phyloP scores from a whole-genome alignment of 164 flowering plant species.

The Berberis vulgaris region DNA sequence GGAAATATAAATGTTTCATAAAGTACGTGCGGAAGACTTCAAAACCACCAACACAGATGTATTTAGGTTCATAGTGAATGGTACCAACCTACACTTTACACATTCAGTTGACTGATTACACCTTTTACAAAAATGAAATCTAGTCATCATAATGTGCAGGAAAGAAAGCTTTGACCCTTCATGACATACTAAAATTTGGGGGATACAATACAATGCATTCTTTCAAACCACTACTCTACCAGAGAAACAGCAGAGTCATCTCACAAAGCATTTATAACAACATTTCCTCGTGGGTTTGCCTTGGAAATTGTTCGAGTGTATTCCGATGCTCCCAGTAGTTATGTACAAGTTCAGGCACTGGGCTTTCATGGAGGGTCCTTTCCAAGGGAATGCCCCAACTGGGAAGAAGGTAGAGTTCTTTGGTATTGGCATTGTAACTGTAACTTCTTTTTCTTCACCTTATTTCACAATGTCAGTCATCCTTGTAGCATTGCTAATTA shows the following conservation, averaged over 20 bases:
- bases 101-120: background rate
- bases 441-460: background rate
- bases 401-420: slow-evolving; percentile 52
- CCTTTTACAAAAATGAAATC: background rate
- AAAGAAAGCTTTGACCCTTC: slow-evolving; percentile 21
- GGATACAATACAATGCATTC: slow-evolving; percentile 37
- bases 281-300: slow-evolving; percentile 84
- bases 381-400: slow-evolving; percentile 75
- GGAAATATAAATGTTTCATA: slow-evolving; percentile 84
- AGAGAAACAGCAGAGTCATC: slow-evolving; percentile 24
- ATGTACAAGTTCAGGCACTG: slow-evolving; percentile 86
- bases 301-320: slow-evolving; percentile 79
- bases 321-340: slow-evolving; percentile 67
- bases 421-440: slow-evolving; percentile 45
- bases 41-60: slow-evolving; percentile 36
- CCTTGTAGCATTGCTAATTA: too few relatives aligned
- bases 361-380: slow-evolving; percentile 89
- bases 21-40: slow-evolving; percentile 27
- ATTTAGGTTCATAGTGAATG: slow-evolving; percentile 40
- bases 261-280: slow-evolving; percentile 25
- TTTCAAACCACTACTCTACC: slow-evolving; percentile 50
- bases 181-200: slow-evolving; percentile 32
- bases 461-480: too few relatives aligned
- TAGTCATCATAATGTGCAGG: slow-evolving; percentile 24
- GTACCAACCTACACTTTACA: slow-evolving; percentile 17